A percentile compares a stretch with the other conserved stretches of the same genome.
phyloP scores from a whole-genome alignment of 441 rosid genomes.

The Metrosideros polymorpha region DNA sequence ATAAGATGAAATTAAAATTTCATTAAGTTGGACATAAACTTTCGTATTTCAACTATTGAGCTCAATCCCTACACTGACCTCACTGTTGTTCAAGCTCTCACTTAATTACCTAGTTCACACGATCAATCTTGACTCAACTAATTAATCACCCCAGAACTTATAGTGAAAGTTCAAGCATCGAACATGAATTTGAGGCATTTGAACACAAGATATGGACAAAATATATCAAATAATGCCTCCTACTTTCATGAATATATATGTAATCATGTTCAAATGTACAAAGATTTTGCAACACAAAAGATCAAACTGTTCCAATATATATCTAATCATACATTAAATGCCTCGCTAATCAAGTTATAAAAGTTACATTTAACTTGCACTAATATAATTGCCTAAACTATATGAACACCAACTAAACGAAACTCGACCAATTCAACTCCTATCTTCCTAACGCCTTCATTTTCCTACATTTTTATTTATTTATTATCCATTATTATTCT shows the following conservation, averaged over 20 bases:
- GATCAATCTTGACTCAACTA: background rate
- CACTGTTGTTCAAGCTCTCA: background rate
- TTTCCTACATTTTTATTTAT: background rate
- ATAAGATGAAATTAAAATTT: background rate
- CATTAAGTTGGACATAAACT: background rate
- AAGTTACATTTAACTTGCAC: background rate
- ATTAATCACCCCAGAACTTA: background rate
- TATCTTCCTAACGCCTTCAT: background rate
- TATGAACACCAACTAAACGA: background rate
- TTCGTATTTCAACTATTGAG: background rate
- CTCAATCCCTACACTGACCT: background rate
- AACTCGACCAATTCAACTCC: background rate
- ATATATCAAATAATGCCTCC: background rate
- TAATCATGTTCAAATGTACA: background rate
- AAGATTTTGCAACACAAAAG: background rate
- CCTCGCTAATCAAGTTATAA: background rate
- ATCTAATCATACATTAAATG: background rate
- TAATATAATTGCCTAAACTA: background rate
- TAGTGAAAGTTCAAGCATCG: background rate
- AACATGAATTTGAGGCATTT: background rate
- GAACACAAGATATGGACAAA: background rate
- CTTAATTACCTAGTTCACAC: background rate
- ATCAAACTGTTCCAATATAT: background rate
- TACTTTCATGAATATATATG: background rate
- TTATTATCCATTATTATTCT: too few species aligned